Evolutionary conservation across 163 green algal species (phyloP), one percentile per base, ranked within the genome.

Genomic region (Scenedesmus sp.): DNA sequence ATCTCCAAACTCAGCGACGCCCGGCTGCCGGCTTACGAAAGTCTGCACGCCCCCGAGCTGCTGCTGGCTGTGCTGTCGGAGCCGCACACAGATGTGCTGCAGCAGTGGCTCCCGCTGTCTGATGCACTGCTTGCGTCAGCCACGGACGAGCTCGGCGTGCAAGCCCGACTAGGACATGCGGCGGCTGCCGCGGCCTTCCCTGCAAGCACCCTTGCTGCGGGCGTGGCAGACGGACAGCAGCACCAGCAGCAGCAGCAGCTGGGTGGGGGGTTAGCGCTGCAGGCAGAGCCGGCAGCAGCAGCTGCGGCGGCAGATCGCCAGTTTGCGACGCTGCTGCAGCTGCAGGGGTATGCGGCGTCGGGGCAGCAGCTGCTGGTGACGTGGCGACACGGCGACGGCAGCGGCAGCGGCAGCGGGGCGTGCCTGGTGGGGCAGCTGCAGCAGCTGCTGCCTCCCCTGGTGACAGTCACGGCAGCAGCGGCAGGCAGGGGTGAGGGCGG

Each of bases 41-140:
- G 56, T 20, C 78, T 91, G 9, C 87, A 83, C 16, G 78, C 22
- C 9, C 87, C 87, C 24, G 78, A 91, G 16, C 53, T 91, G 24
- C 78, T 91, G 87, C 87, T 91, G 56, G 73, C 87, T 16, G 33
- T 91, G 30, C 40, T 91, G 56, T 65, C 46, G 33, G 46, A 87
- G 35, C 78, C 51, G 9, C 78, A 86, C 79, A 15, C 33, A 35
- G 87, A 91, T 76, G 72, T 87, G 20, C 33, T 87, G 13, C 46
- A 26, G 24, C 33, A 65, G 30, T 86, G 78, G 78, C 78, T 91
- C 42, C 87, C 87, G 7, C 1, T 80, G 0, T 33, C 78, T 53
- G 78, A 83, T 49, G 35, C 6, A 30, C 1, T 91, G 16, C 10
- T 30, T 2, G 24, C 22, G 3, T 42, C 56, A 40, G 87, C 61